Evolutionary conservation across 2,329 filamentous ascomycete genomes (phyloP).

Genomic region (Fusarium ramigenum): DNA sequence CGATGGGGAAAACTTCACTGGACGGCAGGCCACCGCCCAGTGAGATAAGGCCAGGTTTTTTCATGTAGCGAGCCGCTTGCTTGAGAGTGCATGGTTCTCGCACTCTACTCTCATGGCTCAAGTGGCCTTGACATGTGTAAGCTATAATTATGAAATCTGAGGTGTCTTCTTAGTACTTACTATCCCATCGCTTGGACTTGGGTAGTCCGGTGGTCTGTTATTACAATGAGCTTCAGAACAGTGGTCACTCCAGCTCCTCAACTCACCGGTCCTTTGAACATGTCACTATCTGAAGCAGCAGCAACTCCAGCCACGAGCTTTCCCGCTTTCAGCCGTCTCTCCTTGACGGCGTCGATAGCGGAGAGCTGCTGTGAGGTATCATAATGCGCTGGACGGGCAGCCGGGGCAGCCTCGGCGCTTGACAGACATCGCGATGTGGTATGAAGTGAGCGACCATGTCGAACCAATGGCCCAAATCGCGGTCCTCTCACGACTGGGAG

Average conservation of each 20-base stretch:
- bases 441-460: slow-evolving; percentile 29
- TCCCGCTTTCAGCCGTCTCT: slow-evolving; percentile 71
- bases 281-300: slow-evolving; percentile 78
- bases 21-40: slow-evolving; percentile 92
- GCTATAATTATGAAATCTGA: neutral
- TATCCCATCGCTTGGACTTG: slow-evolving; percentile 83
- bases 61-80: slow-evolving; percentile 79
- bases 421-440: slow-evolving; percentile 28
- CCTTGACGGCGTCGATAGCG: slow-evolving; percentile 45
- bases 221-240: neutral
- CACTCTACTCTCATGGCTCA: slow-evolving; percentile 70
- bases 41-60: slow-evolving; percentile 85
- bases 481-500: slow-evolving; percentile 31
- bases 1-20: slow-evolving; percentile 91
- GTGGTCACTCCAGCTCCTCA: neutral
- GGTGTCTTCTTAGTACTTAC: slow-evolving; percentile 62
- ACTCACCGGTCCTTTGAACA: slow-evolving; percentile 80
- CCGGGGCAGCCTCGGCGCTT: slow-evolving; percentile 40
- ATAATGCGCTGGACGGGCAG: slow-evolving; percentile 38
- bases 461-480: slow-evolving; percentile 21
- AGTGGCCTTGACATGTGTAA: slow-evolving; percentile 54
- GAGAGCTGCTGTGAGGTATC: slow-evolving; percentile 38
- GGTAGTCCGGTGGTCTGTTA: slow-evolving; percentile 65
- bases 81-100: slow-evolving; percentile 80
- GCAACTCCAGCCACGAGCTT: slow-evolving; percentile 80